phyloP scores from a whole-genome alignment of 192 early-diverging fungal genomes.

The Backusella morwellensis region DNA sequence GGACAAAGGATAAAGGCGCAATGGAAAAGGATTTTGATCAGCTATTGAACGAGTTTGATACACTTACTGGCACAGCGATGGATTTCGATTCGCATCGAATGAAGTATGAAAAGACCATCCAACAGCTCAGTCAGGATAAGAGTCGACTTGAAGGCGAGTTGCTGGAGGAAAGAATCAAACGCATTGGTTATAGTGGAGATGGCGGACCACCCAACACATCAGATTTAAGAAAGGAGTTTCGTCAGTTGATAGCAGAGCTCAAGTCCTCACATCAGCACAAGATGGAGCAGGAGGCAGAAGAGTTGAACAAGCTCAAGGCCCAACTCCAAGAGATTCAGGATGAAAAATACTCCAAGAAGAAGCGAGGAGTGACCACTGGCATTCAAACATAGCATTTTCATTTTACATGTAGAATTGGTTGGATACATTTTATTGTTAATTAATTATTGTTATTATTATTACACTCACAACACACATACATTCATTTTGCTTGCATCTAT shows the following conservation, averaged over 20 bases:
- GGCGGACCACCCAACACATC: conserved; percentile 35
- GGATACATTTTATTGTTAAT: too few species aligned
- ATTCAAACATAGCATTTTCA: conserved; percentile 9
- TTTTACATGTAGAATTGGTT: too few species aligned
- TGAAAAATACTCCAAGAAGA: conserved; percentile 32
- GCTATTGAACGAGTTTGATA: conserved; percentile 42
- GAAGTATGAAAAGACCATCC: conserved; percentile 31
- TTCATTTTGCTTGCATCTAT: too few species aligned
- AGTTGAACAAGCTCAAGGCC: conserved; percentile 40
- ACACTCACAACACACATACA: too few species aligned
- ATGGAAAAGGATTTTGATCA: conserved; percentile 41
- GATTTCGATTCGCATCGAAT: conserved; percentile 39
- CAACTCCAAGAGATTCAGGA: conserved; percentile 43
- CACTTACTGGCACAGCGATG: conserved; percentile 37
- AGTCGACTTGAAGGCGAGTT: conserved; percentile 35
- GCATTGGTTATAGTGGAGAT: conserved; percentile 23
- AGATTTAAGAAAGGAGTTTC: conserved; percentile 53
- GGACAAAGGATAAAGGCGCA: conserved; percentile 16
- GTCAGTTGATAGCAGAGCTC: conserved; percentile 48
- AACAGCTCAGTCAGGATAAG: conserved; percentile 25
- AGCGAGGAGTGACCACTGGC: conserved; percentile 28
- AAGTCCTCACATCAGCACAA: conserved; percentile 45
- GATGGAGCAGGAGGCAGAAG: conserved; percentile 44
- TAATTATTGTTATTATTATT: too few species aligned
- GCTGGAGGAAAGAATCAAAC: conserved; percentile 35